Evolutionary conservation across 2,329 filamentous ascomycete genomes (phyloP).

Genomic region (Sporothrix variecibatus): DNA sequence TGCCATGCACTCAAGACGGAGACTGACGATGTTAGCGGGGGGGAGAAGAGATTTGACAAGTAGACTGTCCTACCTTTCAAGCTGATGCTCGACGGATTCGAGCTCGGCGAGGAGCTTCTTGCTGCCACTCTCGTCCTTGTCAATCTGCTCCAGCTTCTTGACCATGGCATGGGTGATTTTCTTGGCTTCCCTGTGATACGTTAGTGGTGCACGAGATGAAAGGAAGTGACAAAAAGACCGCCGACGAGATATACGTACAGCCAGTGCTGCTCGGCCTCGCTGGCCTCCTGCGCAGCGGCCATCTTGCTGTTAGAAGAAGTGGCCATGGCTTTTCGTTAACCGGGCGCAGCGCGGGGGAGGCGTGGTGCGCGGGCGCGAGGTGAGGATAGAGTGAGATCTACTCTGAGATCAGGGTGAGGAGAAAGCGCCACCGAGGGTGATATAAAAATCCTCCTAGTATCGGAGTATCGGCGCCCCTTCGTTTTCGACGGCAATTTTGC

Average conservation of each 20-base stretch:
- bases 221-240: neutral
- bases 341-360: slow-evolving; percentile 5
- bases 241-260: slow-evolving; percentile 23
- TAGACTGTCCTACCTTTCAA: slow-evolving; percentile 22
- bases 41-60: neutral
- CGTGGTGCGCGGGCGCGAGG: slow-evolving; percentile 4
- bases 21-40: slow-evolving; percentile 46
- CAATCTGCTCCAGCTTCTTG: slow-evolving; percentile 32
- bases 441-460: neutral
- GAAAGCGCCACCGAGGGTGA: slow-evolving; percentile 2
- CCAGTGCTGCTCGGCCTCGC: slow-evolving; percentile 30
- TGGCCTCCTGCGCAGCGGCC: slow-evolving; percentile 19
- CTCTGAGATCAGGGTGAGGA: slow-evolving; percentile 18
- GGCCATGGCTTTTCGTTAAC: neutral
- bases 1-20: slow-evolving; percentile 70
- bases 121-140: slow-evolving; percentile 30
- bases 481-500: slow-evolving; percentile 4
- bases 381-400: slow-evolving; percentile 2
- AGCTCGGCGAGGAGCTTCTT: slow-evolving; percentile 32
- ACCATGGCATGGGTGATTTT: slow-evolving; percentile 29
- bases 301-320: slow-evolving; percentile 12
- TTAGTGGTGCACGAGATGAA: neutral
- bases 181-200: slow-evolving; percentile 30
- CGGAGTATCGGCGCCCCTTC: neutral
- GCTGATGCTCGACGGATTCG: slow-evolving; percentile 29